Conservation (phyloP, 345 rosid species). For the Streptanthus diversifolius region DNA sequence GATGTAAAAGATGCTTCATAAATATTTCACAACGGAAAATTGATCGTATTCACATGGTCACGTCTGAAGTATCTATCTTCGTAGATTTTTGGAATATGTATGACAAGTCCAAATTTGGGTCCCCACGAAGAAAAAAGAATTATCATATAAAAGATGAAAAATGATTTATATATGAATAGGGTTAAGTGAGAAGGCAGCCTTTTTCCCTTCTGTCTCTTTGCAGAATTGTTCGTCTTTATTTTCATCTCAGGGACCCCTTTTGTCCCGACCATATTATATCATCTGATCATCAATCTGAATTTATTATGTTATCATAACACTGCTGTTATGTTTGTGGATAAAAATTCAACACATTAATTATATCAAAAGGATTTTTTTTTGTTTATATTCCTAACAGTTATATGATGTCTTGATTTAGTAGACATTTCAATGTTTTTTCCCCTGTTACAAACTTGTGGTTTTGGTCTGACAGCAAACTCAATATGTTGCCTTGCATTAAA, state of each 20-base stretch:
- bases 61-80: constrained; percentile 17
- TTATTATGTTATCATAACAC: constrained; percentile 9
- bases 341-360: neutral
- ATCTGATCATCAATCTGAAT: constrained; percentile 15
- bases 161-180: constrained; percentile 4
- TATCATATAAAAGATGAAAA: neutral
- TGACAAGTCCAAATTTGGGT: constrained; percentile 29
- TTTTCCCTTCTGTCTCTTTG: constrained; percentile 17
- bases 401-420: constrained; percentile 8
- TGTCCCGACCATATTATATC: constrained; percentile 29
- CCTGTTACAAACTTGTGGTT: constrained; percentile 7
- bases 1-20: constrained; percentile 15
- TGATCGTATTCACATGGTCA: constrained; percentile 25
- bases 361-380: neutral
- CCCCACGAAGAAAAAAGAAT: constrained; percentile 6
- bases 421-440: neutral
- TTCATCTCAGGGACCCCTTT: constrained; percentile 30
- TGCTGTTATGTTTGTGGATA: neutral
- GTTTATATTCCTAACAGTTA: neutral
- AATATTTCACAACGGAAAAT: constrained; percentile 4
- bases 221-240: constrained; percentile 26
- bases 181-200: constrained; percentile 36
- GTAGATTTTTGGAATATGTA: constrained; percentile 25
- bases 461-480: constrained; percentile 26
- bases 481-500: constrained; percentile 10